Conservation (phyloP, 192 early-diverging fungal species). For the Linnemannia hyalina region DNA sequence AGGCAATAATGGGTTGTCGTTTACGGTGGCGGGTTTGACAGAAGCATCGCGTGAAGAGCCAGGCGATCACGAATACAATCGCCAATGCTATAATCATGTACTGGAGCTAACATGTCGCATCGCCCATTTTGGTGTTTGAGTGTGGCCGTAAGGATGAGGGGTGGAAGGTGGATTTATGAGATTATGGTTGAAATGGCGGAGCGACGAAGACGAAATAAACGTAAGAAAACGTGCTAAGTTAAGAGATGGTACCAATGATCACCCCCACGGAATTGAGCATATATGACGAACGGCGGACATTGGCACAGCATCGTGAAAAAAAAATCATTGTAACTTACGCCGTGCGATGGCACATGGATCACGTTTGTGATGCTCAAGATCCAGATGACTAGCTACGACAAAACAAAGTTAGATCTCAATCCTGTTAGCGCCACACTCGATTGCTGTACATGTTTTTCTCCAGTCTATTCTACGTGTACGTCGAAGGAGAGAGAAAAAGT, state of each 20-base stretch:
- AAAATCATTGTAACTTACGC: neutral
- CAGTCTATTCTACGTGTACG: no score
- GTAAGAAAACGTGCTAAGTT: no score
- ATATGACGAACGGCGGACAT: neutral
- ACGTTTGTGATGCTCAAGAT: neutral
- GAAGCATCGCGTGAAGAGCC: slow-evolving; percentile 15
- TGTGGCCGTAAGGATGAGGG: no score
- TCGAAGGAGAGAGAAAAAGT: neutral
- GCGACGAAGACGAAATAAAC: no score
- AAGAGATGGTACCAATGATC: no score
- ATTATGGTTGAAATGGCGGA: no score
- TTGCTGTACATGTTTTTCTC: neutral
- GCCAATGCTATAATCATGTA: neutral
- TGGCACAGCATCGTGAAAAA: neutral
- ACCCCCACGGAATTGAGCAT: no score
- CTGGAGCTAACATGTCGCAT: neutral
- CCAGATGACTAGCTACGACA: neutral
- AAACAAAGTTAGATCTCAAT: neutral
- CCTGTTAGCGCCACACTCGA: neutral
- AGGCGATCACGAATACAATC: neutral
- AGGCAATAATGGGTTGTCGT: neutral
- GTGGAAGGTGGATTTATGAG: no score
- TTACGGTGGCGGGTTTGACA: neutral
- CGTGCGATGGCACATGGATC: neutral
- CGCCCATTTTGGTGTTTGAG: neutral